Percentiles rank a stretch among this genome's conserved stretches.
Evolutionary conservation across 2,329 filamentous ascomycete species (phyloP).

Genomic region (Magnaporthiopsis rhizophila): DNA sequence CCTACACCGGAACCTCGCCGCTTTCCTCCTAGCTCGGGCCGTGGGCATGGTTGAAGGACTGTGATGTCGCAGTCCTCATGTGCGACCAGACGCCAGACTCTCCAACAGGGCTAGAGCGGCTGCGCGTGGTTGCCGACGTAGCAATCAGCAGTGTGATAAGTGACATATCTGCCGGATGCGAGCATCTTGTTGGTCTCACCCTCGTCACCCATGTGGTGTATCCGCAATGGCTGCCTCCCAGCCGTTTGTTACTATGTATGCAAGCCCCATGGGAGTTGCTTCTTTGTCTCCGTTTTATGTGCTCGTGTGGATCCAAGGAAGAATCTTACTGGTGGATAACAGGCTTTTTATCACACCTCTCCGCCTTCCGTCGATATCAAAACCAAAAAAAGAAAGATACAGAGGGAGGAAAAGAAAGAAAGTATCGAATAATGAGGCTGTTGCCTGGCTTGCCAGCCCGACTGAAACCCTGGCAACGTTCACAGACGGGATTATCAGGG

Average conservation of each 20-base stretch:
- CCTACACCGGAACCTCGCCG: neutral
- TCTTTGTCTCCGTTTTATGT: neutral
- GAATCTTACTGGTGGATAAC: neutral
- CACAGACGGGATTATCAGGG: neutral
- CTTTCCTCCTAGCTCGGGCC: neutral
- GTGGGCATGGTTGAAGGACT: neutral
- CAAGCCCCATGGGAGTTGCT: neutral
- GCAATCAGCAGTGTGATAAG: neutral
- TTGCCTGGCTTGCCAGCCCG: neutral
- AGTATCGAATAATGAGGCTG: neutral
- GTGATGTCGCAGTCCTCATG: neutral
- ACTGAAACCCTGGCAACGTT: neutral
- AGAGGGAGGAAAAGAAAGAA: neutral
- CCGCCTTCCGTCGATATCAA: neutral
- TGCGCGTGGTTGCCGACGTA: neutral
- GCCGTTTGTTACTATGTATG: neutral
- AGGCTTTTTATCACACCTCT: neutral
- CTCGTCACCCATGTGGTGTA: neutral
- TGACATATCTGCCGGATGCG: neutral
- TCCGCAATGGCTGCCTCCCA: neutral
- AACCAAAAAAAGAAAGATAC: neutral
- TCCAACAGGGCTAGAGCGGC: neutral
- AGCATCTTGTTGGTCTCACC: neutral
- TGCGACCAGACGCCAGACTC: neutral
- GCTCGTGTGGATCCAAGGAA: neutral